Conservation (phyloP, 2,329 filamentous ascomycete genomes). For the Trichoderma gracile region DNA sequence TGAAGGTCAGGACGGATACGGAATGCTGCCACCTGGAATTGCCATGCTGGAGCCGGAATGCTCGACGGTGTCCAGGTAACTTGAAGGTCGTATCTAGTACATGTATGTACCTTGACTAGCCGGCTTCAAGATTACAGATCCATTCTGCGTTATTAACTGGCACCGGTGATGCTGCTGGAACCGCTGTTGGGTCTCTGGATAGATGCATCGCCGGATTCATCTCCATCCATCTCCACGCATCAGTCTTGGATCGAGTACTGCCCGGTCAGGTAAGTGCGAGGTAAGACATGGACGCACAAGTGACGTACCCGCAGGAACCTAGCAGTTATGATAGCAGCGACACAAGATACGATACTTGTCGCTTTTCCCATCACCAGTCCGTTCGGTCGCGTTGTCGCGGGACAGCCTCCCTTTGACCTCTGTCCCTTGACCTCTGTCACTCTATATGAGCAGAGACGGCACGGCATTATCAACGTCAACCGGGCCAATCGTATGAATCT, state of each 20-base stretch:
- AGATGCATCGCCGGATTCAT: conserved; percentile 10
- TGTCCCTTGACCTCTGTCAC: not conserved
- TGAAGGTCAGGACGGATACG: not conserved
- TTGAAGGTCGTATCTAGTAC: not conserved
- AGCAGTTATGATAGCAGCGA: too few relatives aligned
- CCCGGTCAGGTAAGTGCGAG: not conserved
- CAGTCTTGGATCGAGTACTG: not conserved
- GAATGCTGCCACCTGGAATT: conserved; percentile 12
- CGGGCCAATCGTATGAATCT: conserved; percentile 1
- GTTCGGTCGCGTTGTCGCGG: conserved; percentile 1
- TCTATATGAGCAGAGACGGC: not conserved
- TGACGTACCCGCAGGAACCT: too few relatives aligned
- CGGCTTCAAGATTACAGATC: conserved; percentile 11
- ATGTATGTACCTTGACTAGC: not conserved
- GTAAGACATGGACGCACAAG: too few relatives aligned
- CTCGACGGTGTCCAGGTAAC: not conserved
- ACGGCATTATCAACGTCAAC: not conserved
- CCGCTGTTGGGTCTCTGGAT: not conserved
- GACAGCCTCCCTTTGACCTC: not conserved
- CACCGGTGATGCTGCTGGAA: not conserved
- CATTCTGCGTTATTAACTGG: conserved; percentile 24
- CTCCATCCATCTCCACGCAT: not conserved
- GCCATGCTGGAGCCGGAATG: conserved; percentile 10
- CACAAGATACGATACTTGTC: too few relatives aligned
- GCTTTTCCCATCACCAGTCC: not conserved